These are phyloP conservation scores for Arxiozyma telluris DNA, from an alignment of 1,139 yeast species.

Conservation along the genomic window DNA sequence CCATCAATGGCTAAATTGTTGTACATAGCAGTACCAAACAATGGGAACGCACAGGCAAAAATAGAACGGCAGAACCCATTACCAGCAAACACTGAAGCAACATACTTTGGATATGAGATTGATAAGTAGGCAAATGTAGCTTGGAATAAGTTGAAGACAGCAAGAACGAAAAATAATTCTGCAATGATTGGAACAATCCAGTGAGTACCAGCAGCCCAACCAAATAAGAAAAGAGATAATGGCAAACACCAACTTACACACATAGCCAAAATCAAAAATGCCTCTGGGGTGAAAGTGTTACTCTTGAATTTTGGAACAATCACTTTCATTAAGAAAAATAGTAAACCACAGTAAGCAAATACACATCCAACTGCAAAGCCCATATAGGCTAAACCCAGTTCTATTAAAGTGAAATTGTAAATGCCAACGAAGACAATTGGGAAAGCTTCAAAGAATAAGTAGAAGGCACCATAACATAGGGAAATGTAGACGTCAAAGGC, in stretches of 20 bases:
- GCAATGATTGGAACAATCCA: constrained; percentile 42
- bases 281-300: constrained; percentile 16
- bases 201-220: constrained; percentile 43
- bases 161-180: constrained; percentile 34
- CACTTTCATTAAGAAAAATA: constrained; percentile 10
- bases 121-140: constrained; percentile 28
- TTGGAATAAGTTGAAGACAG: constrained; percentile 38
- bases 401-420: constrained; percentile 36
- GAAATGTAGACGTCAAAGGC: constrained; percentile 36
- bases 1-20: constrained; percentile 37
- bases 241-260: constrained; percentile 14
- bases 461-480: constrained; percentile 45
- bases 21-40: constrained; percentile 48
- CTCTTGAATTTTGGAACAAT: constrained; percentile 10
- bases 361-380: constrained; percentile 22
- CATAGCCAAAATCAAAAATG: constrained; percentile 13
- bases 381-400: constrained; percentile 17
- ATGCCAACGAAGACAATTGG: constrained; percentile 44
- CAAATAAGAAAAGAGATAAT: constrained; percentile 16
- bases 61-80: constrained; percentile 44
- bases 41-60: constrained; percentile 55
- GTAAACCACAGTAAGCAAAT: constrained; percentile 11
- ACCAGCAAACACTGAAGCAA: constrained; percentile 54
- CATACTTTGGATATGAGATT: constrained; percentile 34
- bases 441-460: constrained; percentile 54